Conservation (phyloP, 306 rosid species). For the Cucumis cinereus region DNA sequence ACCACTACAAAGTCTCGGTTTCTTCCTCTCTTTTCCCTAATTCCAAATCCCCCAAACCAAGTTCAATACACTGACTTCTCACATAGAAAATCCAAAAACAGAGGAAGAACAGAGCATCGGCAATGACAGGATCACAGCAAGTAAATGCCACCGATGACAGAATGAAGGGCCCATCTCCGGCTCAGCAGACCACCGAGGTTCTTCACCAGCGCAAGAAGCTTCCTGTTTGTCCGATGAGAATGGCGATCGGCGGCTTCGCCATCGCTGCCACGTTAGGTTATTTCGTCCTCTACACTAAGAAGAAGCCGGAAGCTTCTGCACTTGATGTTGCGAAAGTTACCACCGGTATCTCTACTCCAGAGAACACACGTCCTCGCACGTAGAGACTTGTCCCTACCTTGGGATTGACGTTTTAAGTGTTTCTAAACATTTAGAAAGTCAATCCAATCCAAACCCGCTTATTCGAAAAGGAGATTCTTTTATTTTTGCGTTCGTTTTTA, state of each 20-base stretch:
- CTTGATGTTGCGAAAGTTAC: conserved; percentile 49
- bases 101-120: background rate
- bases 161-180: conserved; percentile 12
- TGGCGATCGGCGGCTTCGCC: conserved; percentile 23
- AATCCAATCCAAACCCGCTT: no score
- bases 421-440: no score
- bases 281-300: conserved; percentile 15
- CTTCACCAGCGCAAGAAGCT: conserved; percentile 38
- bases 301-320: conserved; percentile 57
- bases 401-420: no score
- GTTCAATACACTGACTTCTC: background rate
- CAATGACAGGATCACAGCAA: conserved; percentile 17
- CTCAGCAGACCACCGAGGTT: conserved; percentile 24
- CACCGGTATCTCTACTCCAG: conserved; percentile 17
- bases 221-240: conserved; percentile 26
- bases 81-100: no score
- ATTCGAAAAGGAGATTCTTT: no score
- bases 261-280: no score
- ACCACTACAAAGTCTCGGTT: no score
- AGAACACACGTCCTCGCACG: conserved; percentile 12
- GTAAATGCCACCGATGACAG: conserved; percentile 12
- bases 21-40: background rate
- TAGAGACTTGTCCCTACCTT: background rate
- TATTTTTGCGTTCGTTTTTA: no score
- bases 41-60: conserved; percentile 1